Base-by-base conservation (phyloP, 1,284 basidiomycete genomes). In the Puccinia novopanici region DNA sequence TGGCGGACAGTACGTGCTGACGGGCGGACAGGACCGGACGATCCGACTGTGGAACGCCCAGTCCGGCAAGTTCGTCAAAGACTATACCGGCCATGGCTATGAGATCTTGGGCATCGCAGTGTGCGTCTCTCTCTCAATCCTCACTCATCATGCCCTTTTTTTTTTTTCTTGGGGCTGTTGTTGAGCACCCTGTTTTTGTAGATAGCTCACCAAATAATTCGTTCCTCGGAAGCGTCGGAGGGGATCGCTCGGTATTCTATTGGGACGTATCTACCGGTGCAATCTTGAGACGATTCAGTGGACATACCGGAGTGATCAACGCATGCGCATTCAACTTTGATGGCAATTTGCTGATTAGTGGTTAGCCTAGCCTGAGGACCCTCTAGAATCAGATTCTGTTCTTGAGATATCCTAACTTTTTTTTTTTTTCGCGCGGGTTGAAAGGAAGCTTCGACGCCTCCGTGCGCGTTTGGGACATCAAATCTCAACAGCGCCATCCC, bases 201-300 rank as follows among this genome's bases (percentile, higher is more conserved):
- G 40, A 81, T 83, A 96, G 95, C 61, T 90, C 94, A 30, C 91
- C 92, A 82, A 95, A 98, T 86, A 99, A 98, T 87, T 91, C 92
- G 67, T 91, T 92, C 83, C 96, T 99, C 84, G 95, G 92, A 0
- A 95, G 93, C 2, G 93, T 92, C 37, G 97, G 97, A 55, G 94
- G 93, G 3, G 97, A 99, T 86, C 91, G 93, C 82, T 91, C 91
- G 65, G 92, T 98, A 0, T 95, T 95, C 83, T 86, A 98, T 30
- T 99, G 96, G 96, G 97, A 99, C 85, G 96, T 99, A 10, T 90
- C 91, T 13, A 90, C 91, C 19, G 96, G 93, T 0, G 89, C 90
- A 57, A 93, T 95, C 0, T 90, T 92, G 37, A 89, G 94, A 59
- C 88, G 95, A 68, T 89, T 98, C 81, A 87, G 91, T 27, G 96